Base-by-base conservation (phyloP, 1,284 basidiomycete genomes). In the Leccinum huronense region DNA sequence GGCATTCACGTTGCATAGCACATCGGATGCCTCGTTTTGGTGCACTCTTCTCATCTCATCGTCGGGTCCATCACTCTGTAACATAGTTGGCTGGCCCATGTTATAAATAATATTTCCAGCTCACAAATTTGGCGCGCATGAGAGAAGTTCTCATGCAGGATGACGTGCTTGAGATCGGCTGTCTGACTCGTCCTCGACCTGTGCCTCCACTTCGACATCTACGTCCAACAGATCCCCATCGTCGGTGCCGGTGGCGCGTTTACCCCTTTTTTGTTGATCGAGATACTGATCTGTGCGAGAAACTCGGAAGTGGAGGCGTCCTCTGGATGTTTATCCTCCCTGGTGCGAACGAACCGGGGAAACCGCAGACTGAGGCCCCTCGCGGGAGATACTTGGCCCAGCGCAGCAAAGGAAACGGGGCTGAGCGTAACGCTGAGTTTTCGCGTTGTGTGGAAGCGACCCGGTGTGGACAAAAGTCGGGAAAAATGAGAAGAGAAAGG, bases 321-420 rank as follows among this genome's bases (percentile, higher is more conserved):
- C 65, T 91, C 90, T 5, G 91, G 81, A 16, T 75, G 75, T 77
- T 96, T 97, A 78, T 98, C 95, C 60, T 91, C 89, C 59, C 94
- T 83, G 14, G 88, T 76, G 66, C 83, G 84, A 64, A 97, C 81
- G 78, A 97, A 97, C 53, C 96, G 84, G 33, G 96, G 95, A 78
- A 98, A 98, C 14, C 96, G 88, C 11, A 98, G 78, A 68, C 88
- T 90, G 33, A 94, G 78, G 1, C 95, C 95, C 53, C 91, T 82
- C 66, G 83, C 80, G 4, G 80, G 79, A 19, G 88, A 87, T 2
- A 91, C 81, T n/a, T 88, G 74, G 3, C 89, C 88, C 57, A 84
- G 79, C 0, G 92, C 94, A 9, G 95, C 95, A 2, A 90, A 81
- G 33, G 95, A 97, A 13, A 95, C 88, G 0, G 95, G 95, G 60